A percentile compares a stretch with the other conserved stretches of the same genome.
Evolutionary conservation across 257 asterid genomes (phyloP).

Genomic region (Solanum etuberosum): DNA sequence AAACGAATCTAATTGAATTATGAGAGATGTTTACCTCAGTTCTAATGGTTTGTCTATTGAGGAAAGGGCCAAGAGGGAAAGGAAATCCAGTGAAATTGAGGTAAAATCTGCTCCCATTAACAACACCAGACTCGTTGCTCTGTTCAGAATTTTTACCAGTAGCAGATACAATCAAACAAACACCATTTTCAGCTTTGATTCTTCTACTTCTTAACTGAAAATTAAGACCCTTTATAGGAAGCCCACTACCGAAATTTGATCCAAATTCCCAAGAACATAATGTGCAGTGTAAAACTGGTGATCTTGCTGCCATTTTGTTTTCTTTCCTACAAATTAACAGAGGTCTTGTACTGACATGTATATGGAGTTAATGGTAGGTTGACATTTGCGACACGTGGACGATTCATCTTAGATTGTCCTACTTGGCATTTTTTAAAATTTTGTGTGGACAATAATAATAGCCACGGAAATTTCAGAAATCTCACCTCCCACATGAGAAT

Average conservation of each 20-base stretch:
- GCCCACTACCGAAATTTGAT: conserved; percentile 29
- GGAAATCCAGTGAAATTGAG: conserved; percentile 88
- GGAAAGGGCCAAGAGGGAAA: conserved; percentile 95
- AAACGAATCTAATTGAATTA: not conserved
- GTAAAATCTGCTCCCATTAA: conserved; percentile 58
- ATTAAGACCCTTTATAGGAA: conserved; percentile 27
- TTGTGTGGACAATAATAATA: conserved; percentile 22
- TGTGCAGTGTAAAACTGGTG: conserved; percentile 12
- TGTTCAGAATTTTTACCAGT: conserved; percentile 18
- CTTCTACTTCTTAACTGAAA: conserved; percentile 38
- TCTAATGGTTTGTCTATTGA: conserved; percentile 71
- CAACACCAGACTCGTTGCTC: conserved; percentile 17
- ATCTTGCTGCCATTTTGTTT: conserved; percentile 33
- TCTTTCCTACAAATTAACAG: not conserved
- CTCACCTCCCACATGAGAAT: not conserved
- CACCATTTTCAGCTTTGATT: conserved; percentile 13
- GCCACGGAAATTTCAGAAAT: not conserved
- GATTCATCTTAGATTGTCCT: not conserved
- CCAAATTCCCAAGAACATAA: conserved; percentile 21
- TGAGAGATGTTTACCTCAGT: conserved; percentile 46
- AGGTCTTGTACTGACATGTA: not conserved
- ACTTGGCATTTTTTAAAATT: conserved; percentile 6
- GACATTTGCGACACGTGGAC: conserved; percentile 36
- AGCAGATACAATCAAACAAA: conserved; percentile 25
- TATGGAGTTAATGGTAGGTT: conserved; percentile 3